phyloP scores from a whole-genome alignment of 139 green algal species.

The Gonium pectorale region DNA sequence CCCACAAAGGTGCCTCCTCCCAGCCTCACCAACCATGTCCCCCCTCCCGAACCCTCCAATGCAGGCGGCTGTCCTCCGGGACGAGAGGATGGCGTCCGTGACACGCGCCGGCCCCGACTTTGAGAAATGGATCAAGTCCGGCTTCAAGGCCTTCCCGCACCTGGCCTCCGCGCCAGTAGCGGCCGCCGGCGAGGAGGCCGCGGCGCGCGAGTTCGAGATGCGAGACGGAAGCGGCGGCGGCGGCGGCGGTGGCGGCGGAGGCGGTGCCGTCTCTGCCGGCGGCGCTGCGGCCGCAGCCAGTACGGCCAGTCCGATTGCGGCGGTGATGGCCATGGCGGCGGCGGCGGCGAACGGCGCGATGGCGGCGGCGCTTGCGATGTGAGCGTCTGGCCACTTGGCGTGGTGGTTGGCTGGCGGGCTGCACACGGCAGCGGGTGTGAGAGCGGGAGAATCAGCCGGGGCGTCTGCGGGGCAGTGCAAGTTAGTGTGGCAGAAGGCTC shows the following conservation, averaged over 20 bases:
- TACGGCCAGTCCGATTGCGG: not conserved
- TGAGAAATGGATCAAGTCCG: constrained; percentile 58
- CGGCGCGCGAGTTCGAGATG: constrained; percentile 7
- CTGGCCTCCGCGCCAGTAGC: not conserved
- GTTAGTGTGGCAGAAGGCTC: too few species aligned
- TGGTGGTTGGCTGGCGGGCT: too few species aligned
- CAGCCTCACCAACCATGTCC: too few species aligned
- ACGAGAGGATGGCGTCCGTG: not conserved
- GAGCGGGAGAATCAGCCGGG: too few species aligned
- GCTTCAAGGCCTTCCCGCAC: constrained; percentile 29
- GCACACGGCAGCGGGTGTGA: too few species aligned
- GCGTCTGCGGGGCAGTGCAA: too few species aligned
- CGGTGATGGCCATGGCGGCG: not conserved
- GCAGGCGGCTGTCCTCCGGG: constrained; percentile 24
- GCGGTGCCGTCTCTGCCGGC: too few species aligned
- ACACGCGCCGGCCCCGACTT: constrained; percentile 18
- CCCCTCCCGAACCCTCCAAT: too few species aligned
- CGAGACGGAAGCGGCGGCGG: not conserved
- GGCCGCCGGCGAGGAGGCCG: not conserved
- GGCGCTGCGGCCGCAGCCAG: not conserved
- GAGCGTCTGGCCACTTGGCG: too few species aligned
- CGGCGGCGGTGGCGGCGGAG: too few species aligned
- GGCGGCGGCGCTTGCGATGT: too few species aligned
- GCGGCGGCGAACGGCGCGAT: not conserved
- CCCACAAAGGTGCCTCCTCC: too few species aligned